Conservation (phyloP, 2,329 filamentous ascomycete species). For the Scytalidium lignicola region DNA sequence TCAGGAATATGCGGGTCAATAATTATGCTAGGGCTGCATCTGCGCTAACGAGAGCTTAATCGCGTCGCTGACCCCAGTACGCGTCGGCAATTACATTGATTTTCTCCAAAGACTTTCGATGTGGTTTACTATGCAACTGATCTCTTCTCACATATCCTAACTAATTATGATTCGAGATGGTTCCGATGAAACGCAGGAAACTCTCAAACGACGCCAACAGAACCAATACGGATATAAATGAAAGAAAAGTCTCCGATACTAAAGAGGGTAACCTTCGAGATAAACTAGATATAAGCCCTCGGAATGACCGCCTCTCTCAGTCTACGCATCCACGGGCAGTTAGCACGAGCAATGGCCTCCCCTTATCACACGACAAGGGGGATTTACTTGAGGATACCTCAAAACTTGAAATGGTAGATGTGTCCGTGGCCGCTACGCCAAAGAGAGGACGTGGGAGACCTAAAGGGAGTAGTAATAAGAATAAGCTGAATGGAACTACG, state of each 20-base stretch:
- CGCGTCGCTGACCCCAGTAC: too few species aligned
- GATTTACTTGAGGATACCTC: background rate
- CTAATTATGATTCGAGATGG: background rate
- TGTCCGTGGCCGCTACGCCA: conserved; percentile 3
- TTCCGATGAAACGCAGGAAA: background rate
- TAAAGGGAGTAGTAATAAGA: background rate
- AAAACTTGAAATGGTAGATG: background rate
- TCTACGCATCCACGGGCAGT: too few species aligned
- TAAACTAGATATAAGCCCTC: too few species aligned
- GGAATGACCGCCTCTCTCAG: too few species aligned
- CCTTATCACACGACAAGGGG: background rate
- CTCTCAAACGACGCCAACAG: background rate
- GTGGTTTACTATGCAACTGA: too few species aligned
- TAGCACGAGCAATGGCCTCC: too few species aligned
- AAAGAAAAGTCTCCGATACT: too few species aligned
- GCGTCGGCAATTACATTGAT: too few species aligned
- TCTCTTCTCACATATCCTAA: too few species aligned
- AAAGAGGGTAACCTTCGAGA: too few species aligned
- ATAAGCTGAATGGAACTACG: conserved; percentile 9
- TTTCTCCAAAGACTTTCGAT: too few species aligned
- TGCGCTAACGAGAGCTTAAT: too few species aligned
- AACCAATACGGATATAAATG: background rate
- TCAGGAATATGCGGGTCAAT: conserved; percentile 10
- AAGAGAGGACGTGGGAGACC: background rate
- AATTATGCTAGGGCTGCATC: background rate